Evolutionary conservation across 805 yeast genomes (phyloP), one percentile per base, ranked within the genome.

Genomic region (Nakazawaea ishiwadae): DNA sequence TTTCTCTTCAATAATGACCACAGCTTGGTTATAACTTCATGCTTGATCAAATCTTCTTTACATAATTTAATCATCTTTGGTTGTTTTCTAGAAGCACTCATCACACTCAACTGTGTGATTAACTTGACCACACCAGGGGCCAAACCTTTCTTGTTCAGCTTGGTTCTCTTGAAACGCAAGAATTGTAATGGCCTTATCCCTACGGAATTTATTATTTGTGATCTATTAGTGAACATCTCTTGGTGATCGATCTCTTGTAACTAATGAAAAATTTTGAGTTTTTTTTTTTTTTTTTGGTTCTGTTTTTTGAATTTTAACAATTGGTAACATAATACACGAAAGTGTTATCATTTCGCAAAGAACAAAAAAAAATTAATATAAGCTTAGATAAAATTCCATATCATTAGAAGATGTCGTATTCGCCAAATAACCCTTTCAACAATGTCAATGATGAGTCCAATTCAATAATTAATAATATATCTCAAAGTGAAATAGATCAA

Each of bases 61-160:
- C 81, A 73, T 26, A 89, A 66, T 53, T 81, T 86, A 48, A 93
- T 62, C 52, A 87, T 66, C 51, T 80, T 77, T 35, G 99, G 99
- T 62, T 82, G 90, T 62, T 89, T 91, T 67, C 89, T 81, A 44
- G 84, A 75, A 6, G 95, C 96, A 10, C 93, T 79, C 51, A 90
- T 60, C 17, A 91, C 96, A 31, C 95, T 82, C 48, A 91, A 72
- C 65, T 81, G 83, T 37, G 68, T 60, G 21, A 59, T 59, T 20
- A 58, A 30, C 17, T 34, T 43, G 14, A 32, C 36, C 12, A 37
- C 44, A 24, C 24, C 69, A 20, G 82, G 68, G 20, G 70, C 59
- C 42, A 66, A 58, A 2, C 57, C 48, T 11, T 63, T 62, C 45
- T 66, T 60, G 15, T 59, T 51, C 35, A 31, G 35, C 41, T 64